Conservation (phyloP, 805 yeast species). For the Cyberlindnera saturnus region DNA sequence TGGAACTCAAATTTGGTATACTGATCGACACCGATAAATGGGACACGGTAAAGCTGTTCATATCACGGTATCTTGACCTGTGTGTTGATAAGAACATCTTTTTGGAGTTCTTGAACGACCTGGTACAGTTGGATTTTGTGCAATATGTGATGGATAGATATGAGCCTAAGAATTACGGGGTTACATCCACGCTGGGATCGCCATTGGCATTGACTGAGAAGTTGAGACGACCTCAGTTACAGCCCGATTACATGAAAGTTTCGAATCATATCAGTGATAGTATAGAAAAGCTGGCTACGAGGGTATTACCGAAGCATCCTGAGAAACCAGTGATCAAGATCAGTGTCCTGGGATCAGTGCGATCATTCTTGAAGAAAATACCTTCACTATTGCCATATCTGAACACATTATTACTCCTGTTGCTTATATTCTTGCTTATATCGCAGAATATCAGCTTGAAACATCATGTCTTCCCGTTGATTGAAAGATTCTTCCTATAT, state of each 20-base stretch:
- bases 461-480: conserved; percentile 1
- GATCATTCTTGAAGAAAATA: neutral
- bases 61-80: conserved; percentile 10
- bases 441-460: conserved; percentile 1
- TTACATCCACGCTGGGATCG: conserved; percentile 11
- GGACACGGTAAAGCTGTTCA: conserved; percentile 10
- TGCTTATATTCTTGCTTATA: conserved; percentile 2
- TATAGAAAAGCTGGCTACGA: conserved; percentile 1
- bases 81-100: conserved; percentile 8
- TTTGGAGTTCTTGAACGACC: conserved; percentile 11
- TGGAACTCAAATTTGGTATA: conserved; percentile 11
- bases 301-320: neutral
- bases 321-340: conserved; percentile 1
- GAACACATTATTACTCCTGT: conserved; percentile 5
- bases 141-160: conserved; percentile 6
- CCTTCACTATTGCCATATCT: conserved; percentile 1
- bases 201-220: conserved; percentile 7
- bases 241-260: conserved; percentile 2
- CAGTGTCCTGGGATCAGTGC: neutral
- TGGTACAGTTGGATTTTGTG: conserved; percentile 12
- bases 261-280: conserved; percentile 5
- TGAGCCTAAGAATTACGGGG: conserved; percentile 7
- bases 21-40: conserved; percentile 8
- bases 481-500: conserved; percentile 4
- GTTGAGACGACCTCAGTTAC: neutral